Conservation (phyloP, 148 eudicot species). For the Diospyros lotus region DNA sequence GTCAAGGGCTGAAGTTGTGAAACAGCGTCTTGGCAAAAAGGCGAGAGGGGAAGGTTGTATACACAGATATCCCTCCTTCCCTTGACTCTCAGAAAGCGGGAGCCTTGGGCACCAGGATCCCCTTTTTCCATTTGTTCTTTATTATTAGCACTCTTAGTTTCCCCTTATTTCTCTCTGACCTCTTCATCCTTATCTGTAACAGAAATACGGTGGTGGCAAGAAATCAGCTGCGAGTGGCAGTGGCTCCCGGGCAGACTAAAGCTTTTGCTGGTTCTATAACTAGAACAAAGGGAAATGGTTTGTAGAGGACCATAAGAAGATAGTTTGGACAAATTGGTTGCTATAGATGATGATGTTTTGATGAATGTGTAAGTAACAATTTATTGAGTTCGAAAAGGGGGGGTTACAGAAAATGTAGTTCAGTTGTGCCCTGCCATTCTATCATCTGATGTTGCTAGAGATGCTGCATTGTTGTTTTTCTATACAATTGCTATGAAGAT, state of each 20-base stretch:
- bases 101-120: no score
- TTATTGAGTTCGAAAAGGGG: neutral
- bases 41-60: no score
- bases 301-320: neutral
- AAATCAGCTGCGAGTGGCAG: conserved; percentile 32
- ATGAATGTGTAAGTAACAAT: neutral
- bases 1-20: no score
- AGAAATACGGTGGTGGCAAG: conserved; percentile 71
- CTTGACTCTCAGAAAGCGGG: no score
- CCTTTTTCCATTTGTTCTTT: no score
- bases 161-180: neutral
- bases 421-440: neutral
- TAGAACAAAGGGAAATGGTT: neutral
- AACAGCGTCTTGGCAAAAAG: no score
- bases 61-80: no score
- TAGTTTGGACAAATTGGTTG: neutral
- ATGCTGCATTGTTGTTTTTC: no score
- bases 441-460: no score
- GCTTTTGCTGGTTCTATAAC: neutral
- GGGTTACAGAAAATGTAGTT: no score
- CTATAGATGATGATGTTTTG: neutral
- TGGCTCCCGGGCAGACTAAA: conserved; percentile 35
- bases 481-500: no score
- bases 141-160: no score
- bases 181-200: conserved; percentile 7